Evolutionary conservation across 805 yeast genomes (phyloP).

Genomic region (Candida sanyiensis): DNA sequence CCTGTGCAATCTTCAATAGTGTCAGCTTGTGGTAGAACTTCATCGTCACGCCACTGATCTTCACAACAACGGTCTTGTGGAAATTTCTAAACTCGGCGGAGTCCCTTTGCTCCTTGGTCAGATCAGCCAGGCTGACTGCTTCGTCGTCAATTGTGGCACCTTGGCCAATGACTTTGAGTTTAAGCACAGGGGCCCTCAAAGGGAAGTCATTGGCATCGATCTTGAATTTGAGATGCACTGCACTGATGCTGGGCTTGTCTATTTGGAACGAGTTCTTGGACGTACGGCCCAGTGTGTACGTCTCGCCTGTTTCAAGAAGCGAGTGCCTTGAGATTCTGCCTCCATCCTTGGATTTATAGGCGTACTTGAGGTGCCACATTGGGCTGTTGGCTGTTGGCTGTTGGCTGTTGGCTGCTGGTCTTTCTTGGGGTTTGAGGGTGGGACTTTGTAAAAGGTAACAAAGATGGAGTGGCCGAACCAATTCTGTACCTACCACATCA

Average conservation of each 20-base stretch:
- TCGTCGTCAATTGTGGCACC: conserved; percentile 9
- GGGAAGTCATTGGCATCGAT: conserved; percentile 13
- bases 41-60: conserved; percentile 12
- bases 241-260: conserved; percentile 10
- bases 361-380: conserved; percentile 15
- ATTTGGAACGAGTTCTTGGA: conserved; percentile 6
- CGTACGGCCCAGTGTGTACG: conserved; percentile 11
- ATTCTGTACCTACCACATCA: too few species aligned
- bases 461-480: too few species aligned
- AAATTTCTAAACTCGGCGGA: not conserved
- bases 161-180: conserved; percentile 10
- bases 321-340: not conserved
- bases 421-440: too few species aligned
- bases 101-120: conserved; percentile 7
- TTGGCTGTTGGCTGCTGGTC: too few species aligned
- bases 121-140: not conserved
- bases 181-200: conserved; percentile 7
- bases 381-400: not conserved
- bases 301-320: conserved; percentile 5
- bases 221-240: conserved; percentile 11
- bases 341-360: conserved; percentile 5
- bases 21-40: conserved; percentile 15
- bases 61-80: conserved; percentile 15
- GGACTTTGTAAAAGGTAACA: too few species aligned
- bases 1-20: conserved; percentile 13